A percentile compares a stretch with the other conserved stretches of the same genome.
Evolutionary conservation across 768 basidiomycete species (phyloP).

Genomic region (Rhodotorula babjevae): DNA sequence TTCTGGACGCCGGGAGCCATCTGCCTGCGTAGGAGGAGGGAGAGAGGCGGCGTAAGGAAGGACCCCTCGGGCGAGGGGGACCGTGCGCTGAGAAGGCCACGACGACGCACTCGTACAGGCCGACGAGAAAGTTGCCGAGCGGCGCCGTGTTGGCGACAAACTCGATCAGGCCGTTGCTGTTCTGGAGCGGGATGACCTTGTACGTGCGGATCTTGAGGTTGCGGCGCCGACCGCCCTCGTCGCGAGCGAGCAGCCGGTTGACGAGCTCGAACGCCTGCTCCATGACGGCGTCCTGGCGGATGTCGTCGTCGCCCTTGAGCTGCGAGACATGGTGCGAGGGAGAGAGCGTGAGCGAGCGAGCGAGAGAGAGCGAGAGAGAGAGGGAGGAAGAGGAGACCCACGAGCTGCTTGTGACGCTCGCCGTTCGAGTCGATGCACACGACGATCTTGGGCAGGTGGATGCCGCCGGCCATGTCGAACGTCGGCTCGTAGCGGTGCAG

Average conservation of each 20-base stretch:
- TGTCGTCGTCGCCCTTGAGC: constrained; percentile 94
- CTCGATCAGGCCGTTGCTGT: constrained; percentile 78
- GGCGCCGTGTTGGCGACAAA: constrained; percentile 76
- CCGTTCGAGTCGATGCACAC: constrained; percentile 67
- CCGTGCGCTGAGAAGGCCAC: too few relatives aligned
- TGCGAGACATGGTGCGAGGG: constrained; percentile 44
- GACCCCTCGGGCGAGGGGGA: too few relatives aligned
- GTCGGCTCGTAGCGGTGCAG: constrained; percentile 59
- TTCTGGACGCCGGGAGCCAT: background rate
- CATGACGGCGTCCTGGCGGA: constrained; percentile 98
- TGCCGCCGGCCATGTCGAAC: constrained; percentile 68
- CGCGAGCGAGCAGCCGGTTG: constrained; percentile 67
- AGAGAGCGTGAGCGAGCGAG: background rate
- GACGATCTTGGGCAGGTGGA: constrained; percentile 76
- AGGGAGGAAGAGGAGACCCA: constrained; percentile 47
- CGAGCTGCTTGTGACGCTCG: constrained; percentile 68
- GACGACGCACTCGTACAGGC: constrained; percentile 24
- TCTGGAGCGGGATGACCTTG: constrained; percentile 77
- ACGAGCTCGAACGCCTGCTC: constrained; percentile 92
- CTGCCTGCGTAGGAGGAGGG: background rate
- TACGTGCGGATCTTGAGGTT: constrained; percentile 73
- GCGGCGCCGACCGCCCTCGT: constrained; percentile 71
- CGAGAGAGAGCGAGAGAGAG: background rate
- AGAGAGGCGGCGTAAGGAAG: too few relatives aligned
- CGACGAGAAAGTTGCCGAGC: constrained; percentile 51